These are phyloP conservation scores for Thermothielavioides terrestris DNA, from an alignment of 495 filamentous ascomycete genomes.

Conservation along the genomic window DNA sequence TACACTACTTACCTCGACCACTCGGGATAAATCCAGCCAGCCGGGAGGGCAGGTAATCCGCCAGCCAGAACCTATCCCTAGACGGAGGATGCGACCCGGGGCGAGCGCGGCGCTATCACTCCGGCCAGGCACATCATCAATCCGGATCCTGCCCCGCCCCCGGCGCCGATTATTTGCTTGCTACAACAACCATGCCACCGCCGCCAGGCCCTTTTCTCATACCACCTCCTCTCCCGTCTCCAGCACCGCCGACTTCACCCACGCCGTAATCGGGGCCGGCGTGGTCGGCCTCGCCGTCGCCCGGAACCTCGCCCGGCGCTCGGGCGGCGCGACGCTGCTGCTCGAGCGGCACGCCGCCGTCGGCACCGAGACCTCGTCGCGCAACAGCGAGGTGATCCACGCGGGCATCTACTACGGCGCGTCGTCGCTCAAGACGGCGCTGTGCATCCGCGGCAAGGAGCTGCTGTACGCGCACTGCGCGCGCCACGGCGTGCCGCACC, in stretches of 20 bases:
- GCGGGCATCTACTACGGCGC: slow-evolving; percentile 88
- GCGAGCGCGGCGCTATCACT: background rate
- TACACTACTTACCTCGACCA: too few relatives aligned
- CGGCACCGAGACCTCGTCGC: slow-evolving; percentile 84
- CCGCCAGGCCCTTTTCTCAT: slow-evolving; percentile 19
- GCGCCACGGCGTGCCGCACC: slow-evolving; percentile 55
- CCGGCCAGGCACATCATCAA: too few relatives aligned
- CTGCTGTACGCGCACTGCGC: slow-evolving; percentile 75
- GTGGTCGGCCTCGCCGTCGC: slow-evolving; percentile 90
- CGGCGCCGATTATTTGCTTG: background rate
- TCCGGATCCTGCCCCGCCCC: background rate
- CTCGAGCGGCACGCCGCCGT: slow-evolving; percentile 70
- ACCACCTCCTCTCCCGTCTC: slow-evolving; percentile 16
- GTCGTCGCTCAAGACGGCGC: slow-evolving; percentile 64
- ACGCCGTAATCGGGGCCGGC: slow-evolving; percentile 83
- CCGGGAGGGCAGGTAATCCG: background rate
- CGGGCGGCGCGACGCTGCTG: slow-evolving; percentile 57
- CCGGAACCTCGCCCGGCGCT: slow-evolving; percentile 56
- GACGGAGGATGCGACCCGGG: background rate
- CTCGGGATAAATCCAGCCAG: background rate
- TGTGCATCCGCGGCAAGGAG: slow-evolving; percentile 70
- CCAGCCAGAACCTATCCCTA: background rate
- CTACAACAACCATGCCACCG: background rate
- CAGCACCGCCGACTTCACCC: slow-evolving; percentile 63
- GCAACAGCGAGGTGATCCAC: slow-evolving; percentile 96